Evolutionary conservation across 1,139 yeast genomes (phyloP).

Genomic region (Pichia sp.): DNA sequence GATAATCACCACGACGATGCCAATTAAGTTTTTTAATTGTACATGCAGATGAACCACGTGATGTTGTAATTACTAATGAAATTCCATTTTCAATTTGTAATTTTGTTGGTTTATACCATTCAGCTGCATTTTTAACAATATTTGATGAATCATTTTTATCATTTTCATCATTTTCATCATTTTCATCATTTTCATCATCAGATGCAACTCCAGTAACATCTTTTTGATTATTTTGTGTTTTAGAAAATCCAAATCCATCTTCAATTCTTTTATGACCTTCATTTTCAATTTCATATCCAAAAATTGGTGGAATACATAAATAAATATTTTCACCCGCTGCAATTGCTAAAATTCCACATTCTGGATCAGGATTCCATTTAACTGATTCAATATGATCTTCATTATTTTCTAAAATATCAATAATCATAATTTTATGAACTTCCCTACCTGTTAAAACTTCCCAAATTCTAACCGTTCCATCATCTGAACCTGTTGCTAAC

Average conservation of each 20-base stretch:
- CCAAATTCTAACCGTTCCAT: slow-evolving; percentile 94
- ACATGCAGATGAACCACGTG: slow-evolving; percentile 54
- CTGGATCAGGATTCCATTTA: slow-evolving; percentile 84
- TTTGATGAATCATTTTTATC: slow-evolving; percentile 30
- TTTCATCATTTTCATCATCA: slow-evolving; percentile 32
- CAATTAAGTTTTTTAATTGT: slow-evolving; percentile 80
- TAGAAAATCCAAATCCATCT: slow-evolving; percentile 88
- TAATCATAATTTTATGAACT: slow-evolving; percentile 59
- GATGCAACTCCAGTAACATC: slow-evolving; percentile 41
- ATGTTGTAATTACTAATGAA: slow-evolving; percentile 61
- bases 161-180: slow-evolving; percentile 28
- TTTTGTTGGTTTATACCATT: slow-evolving; percentile 79
- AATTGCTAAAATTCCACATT: slow-evolving; percentile 72
- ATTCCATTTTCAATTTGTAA: slow-evolving; percentile 63
- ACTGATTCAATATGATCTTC: slow-evolving; percentile 79
- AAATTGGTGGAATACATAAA: slow-evolving; percentile 81
- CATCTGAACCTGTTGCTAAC: slow-evolving; percentile 98
- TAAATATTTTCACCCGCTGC: slow-evolving; percentile 77
- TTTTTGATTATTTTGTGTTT: slow-evolving; percentile 55
- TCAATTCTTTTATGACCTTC: slow-evolving; percentile 73
- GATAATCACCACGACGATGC: slow-evolving; percentile 97
- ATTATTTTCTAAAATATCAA: slow-evolving; percentile 43
- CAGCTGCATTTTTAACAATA: slow-evolving; percentile 56
- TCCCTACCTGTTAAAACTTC: slow-evolving; percentile 94
- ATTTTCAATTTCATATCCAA: slow-evolving; percentile 84